Percentiles rank a stretch among this genome's conserved stretches.
These are phyloP conservation scores for Erigeron canadensis DNA, from an alignment of 129 eudicot species.

Conservation along the genomic window DNA sequence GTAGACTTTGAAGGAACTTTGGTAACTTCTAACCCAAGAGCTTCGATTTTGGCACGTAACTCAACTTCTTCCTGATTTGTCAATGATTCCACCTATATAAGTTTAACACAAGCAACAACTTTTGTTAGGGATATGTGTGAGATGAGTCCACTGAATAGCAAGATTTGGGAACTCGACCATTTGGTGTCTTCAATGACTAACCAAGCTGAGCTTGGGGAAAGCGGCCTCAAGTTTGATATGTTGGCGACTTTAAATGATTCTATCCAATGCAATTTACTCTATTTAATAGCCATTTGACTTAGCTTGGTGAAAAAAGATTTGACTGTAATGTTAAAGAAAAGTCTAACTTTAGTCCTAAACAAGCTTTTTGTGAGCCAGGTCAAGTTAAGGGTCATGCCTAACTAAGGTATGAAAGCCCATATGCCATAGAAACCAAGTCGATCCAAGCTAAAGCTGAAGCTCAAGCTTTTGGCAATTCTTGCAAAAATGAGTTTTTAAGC, in stretches of 20 bases:
- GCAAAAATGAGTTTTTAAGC: neutral
- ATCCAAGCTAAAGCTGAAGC: neutral
- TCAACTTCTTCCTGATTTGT: constrained; percentile 94
- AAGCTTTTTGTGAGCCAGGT: neutral
- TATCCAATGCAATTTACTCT: neutral
- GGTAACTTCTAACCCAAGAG: constrained; percentile 78
- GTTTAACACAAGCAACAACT: neutral
- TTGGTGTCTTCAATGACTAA: neutral
- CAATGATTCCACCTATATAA: constrained; percentile 71
- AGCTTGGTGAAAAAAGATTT: too few relatives aligned
- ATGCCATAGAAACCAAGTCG: neutral
- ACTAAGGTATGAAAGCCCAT: neutral
- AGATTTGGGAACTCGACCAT: neutral
- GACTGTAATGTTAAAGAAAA: too few relatives aligned
- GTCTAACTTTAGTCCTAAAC: too few relatives aligned
- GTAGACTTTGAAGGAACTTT: constrained; percentile 77
- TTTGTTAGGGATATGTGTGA: neutral
- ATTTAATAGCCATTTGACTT: neutral
- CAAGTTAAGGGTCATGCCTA: neutral
- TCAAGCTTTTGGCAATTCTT: neutral
- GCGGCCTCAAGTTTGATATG: neutral
- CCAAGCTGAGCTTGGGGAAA: neutral
- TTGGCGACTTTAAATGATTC: neutral
- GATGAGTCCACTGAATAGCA: neutral
- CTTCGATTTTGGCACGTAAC: constrained; percentile 85